Evolutionary conservation across 2,329 filamentous ascomycete genomes (phyloP), one percentile per base, ranked within the genome.

Genomic region (Septoria linicola): DNA sequence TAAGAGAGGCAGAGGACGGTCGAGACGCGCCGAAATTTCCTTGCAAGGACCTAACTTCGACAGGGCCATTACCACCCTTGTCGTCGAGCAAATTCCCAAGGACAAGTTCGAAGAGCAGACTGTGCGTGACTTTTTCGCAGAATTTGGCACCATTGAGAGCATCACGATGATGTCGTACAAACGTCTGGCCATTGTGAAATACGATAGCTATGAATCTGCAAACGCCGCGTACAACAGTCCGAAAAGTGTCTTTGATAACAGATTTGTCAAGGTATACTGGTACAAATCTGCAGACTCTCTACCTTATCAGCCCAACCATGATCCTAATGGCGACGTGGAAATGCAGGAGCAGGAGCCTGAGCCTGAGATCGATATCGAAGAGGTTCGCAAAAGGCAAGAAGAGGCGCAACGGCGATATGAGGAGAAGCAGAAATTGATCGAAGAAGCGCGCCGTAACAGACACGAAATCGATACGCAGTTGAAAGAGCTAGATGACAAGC

Each of bases 231-330:
- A 88, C 66, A 78, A 79, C 40, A 90, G 85, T 7, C 88, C 88
- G 0, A 89, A 89, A 64, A 84, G 84, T 40, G 84, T 93, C 37
- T 93, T 92, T 64, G 86, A 91, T 62, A 93, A 92, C 60, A 78
- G 88, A 8, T 93, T 93, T 61, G 88, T 93, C 41, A 91, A 89
- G 62, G 85, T 92, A 0, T 90, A 85, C 62, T 92, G 88, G 88
- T 79, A 82, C 64, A 85, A 82, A 60, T 39, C 42, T 14, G 70
- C 76, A 3, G 69, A 70, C 13, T 61, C 42, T 10, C 58, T 65
- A 13, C 51, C 59, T 13, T 55, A 49, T 16, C 49, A 55, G 19
- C 45, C 49, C 48, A 49, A 32, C 51, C 53, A 31, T 41, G 43
- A 23, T 48, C 30, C 27, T 49, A 58, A 39, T n/a, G 54, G 45